Base-by-base conservation (phyloP, 495 filamentous ascomycete genomes). In the Aspergillus baeticus region DNA sequence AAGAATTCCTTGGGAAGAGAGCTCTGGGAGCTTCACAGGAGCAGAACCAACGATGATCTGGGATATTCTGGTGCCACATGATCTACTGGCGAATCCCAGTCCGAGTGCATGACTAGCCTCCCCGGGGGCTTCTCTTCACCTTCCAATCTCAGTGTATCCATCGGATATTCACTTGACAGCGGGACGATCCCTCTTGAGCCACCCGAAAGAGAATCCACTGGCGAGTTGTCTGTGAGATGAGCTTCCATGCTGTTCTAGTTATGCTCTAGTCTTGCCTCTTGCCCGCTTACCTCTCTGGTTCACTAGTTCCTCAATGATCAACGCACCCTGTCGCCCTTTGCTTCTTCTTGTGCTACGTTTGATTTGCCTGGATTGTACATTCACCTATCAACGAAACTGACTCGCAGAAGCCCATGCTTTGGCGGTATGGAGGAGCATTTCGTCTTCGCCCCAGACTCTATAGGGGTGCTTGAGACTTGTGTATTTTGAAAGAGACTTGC, bases 261-360 rank as follows among this genome's bases (percentile, higher is more conserved):
- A 29, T 17, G 38, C 38, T 41, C n/a, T 3, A 15, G n/a, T 41
- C 6, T 3, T 41, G 38, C 17, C 38, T 14, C 38, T 11, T 5
- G 8, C 20, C 4, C 20, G 14, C 20, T 5, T 45, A 2, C 22
- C 42, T 20, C 21, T 8, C 17, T 1, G 11, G 22, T 21, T 21
- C 37, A 42, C 41, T 52, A 34, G 49, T 42, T 52, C 49, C 15
- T 42, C 22, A 37, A 42, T 37, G 21, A 52, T 34, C 41, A 22
- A 52, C 14, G 49, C 49, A 33, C 23, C 15, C 22, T 34, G 18
- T 2, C 2, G 26, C 15, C 14, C 37, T 41, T 52, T 52, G 35
- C 49, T 52, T 52, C 49, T 52, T 52, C 18, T 17, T 39, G 49
- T 52, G 37, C 49, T 36, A 52, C 49, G 11, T 39, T 51, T 15